Conservation (phyloP, 306 rosid species). For the Malus fusca region DNA sequence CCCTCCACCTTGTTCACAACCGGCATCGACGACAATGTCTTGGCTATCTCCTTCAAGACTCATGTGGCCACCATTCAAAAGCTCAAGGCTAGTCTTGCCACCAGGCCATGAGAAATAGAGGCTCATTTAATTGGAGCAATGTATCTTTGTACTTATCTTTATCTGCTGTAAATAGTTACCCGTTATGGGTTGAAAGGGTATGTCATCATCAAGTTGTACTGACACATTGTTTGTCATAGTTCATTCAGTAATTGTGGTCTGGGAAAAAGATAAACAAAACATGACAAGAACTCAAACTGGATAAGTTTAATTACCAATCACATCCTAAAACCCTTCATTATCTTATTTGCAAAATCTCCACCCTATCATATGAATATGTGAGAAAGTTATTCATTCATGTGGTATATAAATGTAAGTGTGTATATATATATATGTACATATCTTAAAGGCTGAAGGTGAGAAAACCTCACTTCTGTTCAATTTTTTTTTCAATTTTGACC, state of each 20-base stretch:
- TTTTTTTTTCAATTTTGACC: too few relatives aligned
- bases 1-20: constrained; percentile 32
- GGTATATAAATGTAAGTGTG: too few relatives aligned
- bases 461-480: too few relatives aligned
- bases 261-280: too few relatives aligned
- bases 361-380: too few relatives aligned
- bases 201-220: not conserved
- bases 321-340: too few relatives aligned
- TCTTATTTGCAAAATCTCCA: too few relatives aligned
- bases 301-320: too few relatives aligned
- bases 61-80: constrained; percentile 20
- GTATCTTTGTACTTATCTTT: not conserved
- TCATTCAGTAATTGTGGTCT: not conserved
- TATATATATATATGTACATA: too few relatives aligned
- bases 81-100: constrained; percentile 39
- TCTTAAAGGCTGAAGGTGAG: too few relatives aligned
- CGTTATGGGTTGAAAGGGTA: not conserved
- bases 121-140: not conserved
- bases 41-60: constrained; percentile 42
- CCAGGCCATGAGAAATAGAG: constrained; percentile 4
- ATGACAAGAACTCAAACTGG: too few relatives aligned
- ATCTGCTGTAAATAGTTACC: not conserved
- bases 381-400: too few relatives aligned
- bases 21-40: constrained; percentile 26
- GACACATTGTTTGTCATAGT: not conserved